phyloP scores from a whole-genome alignment of 208 protist genomes.

The Acanthamoeba divionensis region DNA sequence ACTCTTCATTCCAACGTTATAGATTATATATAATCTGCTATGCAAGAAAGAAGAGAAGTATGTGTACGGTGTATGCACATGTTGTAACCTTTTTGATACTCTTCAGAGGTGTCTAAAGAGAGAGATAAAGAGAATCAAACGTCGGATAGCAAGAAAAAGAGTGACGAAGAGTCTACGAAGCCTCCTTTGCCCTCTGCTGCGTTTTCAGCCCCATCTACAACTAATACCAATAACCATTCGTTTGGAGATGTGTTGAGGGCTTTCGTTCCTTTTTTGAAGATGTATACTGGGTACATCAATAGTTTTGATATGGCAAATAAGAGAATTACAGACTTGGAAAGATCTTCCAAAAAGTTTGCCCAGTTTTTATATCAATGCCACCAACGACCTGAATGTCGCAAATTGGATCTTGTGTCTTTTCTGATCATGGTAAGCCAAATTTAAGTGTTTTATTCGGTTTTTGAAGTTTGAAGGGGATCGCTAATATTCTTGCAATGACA shows the following conservation, averaged over 20 bases:
- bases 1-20: no score
- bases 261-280: constrained; percentile 54
- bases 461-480: no score
- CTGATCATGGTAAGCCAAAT: not conserved
- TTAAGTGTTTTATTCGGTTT: not conserved
- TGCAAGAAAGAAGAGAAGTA: no score
- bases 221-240: constrained; percentile 15
- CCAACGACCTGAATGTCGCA: not conserved
- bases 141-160: no score
- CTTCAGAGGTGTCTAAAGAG: no score
- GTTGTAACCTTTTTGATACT: no score
- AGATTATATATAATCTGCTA: no score
- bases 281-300: constrained; percentile 48
- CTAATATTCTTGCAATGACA: not conserved
- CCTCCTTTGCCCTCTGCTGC: no score
- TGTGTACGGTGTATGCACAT: no score
- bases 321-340: constrained; percentile 5
- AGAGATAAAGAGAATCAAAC: no score
- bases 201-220: not conserved
- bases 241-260: constrained; percentile 1
- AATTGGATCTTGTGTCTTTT: constrained; percentile 24
- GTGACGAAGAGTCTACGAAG: no score
- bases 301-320: constrained; percentile 49
- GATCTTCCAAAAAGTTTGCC: constrained; percentile 30
- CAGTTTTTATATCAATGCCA: constrained; percentile 37